Conservation (phyloP, 257 asterid genomes). For the Phtheirospermum japonicum region DNA sequence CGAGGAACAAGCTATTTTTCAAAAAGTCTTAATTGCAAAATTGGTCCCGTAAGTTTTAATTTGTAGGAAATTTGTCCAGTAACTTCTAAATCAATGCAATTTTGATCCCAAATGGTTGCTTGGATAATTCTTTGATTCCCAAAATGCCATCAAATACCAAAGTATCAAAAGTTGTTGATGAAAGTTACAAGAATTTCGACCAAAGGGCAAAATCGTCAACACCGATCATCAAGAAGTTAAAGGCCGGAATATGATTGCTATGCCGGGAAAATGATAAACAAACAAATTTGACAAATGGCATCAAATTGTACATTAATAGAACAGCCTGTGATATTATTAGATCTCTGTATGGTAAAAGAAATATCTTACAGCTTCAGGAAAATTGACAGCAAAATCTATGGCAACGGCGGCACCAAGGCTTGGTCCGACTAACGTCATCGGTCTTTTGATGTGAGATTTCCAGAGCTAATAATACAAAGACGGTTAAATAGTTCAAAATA, state of each 20-base stretch:
- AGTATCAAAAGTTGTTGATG: no score
- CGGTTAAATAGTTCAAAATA: background rate
- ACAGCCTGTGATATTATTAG: background rate
- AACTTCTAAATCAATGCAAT: no score
- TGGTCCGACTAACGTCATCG: constrained; percentile 81
- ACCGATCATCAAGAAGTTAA: no score
- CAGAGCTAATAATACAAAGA: constrained; percentile 43
- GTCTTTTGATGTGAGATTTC: constrained; percentile 71
- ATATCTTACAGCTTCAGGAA: constrained; percentile 72
- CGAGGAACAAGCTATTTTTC: no score
- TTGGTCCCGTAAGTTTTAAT: no score
- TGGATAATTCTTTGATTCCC: background rate
- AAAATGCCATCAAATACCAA: background rate
- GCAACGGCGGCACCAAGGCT: constrained; percentile 92
- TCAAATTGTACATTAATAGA: background rate
- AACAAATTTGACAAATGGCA: background rate
- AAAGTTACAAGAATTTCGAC: no score
- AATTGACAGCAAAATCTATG: constrained; percentile 69
- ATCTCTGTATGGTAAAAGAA: background rate
- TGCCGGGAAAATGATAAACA: background rate
- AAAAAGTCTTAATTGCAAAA: no score
- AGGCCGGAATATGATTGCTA: background rate
- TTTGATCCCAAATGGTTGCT: no score
- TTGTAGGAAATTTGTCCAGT: no score
- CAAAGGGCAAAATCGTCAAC: no score